Percentiles rank a stretch among this genome's conserved stretches.
Conservation (phyloP, 2,329 filamentous ascomycete genomes). For the Elsinoe batatas region DNA sequence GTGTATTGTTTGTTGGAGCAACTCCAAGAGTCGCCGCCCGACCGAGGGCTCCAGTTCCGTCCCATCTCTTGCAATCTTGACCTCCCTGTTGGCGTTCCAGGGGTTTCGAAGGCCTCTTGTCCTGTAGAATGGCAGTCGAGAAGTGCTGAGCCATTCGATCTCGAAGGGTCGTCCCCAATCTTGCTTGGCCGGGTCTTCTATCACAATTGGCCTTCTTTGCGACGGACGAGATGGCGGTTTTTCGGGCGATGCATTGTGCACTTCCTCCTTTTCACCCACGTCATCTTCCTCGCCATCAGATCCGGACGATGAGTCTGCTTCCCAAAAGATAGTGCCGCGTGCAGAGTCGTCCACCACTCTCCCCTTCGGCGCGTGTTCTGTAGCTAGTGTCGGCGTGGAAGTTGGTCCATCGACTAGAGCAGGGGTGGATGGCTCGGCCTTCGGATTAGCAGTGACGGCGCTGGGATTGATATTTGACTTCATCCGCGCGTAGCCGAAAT, state of each 20-base stretch:
- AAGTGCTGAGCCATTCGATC: conserved; percentile 81
- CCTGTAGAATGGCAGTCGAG: conserved; percentile 74
- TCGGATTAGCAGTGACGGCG: conserved; percentile 45
- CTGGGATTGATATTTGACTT: conserved; percentile 72
- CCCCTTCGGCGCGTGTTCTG: conserved; percentile 66
- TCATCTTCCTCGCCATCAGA: conserved; percentile 29
- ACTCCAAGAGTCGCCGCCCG: conserved; percentile 62
- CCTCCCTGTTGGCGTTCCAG: conserved; percentile 90
- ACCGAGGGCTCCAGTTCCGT: conserved; percentile 82
- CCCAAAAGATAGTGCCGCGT: conserved; percentile 96
- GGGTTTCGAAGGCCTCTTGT: conserved; percentile 81
- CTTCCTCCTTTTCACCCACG: conserved; percentile 24
- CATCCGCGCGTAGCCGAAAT: conserved; percentile 93
- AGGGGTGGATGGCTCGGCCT: conserved; percentile 18
- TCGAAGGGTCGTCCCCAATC: conserved; percentile 86
- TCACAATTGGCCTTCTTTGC: conserved; percentile 21
- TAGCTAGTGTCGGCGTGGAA: conserved; percentile 70
- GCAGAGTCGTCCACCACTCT: conserved; percentile 87
- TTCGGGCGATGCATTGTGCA: conserved; percentile 17
- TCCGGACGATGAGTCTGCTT: conserved; percentile 56
- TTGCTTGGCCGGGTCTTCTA: conserved; percentile 35
- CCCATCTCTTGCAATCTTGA: conserved; percentile 91
- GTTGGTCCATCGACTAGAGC: conserved; percentile 60
- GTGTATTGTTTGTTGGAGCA: conserved; percentile 52
- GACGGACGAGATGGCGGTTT: neutral